Percentiles rank a stretch among this genome's conserved stretches.
phyloP scores from a whole-genome alignment of 257 asterid species.

The Leptodermis oblonga region DNA sequence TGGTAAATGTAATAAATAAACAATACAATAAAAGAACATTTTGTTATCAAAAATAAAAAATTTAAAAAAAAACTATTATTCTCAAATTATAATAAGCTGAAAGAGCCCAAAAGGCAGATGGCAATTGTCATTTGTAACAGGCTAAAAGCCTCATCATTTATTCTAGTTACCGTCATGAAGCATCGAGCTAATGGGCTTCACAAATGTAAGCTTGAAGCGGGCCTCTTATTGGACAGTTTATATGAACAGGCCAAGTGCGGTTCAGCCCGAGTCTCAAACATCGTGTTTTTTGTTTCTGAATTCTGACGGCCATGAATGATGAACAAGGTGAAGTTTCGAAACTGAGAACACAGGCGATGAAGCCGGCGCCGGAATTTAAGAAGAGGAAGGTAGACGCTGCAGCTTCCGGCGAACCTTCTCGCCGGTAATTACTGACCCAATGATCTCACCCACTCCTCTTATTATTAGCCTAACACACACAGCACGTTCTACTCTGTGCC shows the following conservation, averaged over 20 bases:
- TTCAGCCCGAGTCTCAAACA: background rate
- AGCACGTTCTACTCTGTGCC: background rate
- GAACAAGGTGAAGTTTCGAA: background rate
- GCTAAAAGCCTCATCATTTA: too few species aligned
- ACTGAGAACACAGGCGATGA: conserved; percentile 4
- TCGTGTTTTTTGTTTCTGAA: background rate
- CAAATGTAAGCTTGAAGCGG: background rate
- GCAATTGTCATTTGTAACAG: too few species aligned
- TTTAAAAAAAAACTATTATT: too few species aligned
- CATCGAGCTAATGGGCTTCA: too few species aligned
- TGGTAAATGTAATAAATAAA: too few species aligned
- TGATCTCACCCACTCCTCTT: background rate
- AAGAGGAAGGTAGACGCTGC: conserved; percentile 39
- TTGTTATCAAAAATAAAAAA: too few species aligned
- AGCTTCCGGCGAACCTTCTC: conserved; percentile 16
- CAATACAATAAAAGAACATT: too few species aligned
- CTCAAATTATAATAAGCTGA: too few species aligned
- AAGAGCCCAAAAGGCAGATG: too few species aligned
- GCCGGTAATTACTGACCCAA: conserved; percentile 28
- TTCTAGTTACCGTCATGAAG: too few species aligned
- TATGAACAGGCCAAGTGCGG: background rate
- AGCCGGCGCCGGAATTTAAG: conserved; percentile 28
- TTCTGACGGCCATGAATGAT: background rate
- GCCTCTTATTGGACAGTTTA: background rate
- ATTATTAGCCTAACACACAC: background rate